Conservation (phyloP, 129 eudicot genomes). For the Mikania micrantha region DNA sequence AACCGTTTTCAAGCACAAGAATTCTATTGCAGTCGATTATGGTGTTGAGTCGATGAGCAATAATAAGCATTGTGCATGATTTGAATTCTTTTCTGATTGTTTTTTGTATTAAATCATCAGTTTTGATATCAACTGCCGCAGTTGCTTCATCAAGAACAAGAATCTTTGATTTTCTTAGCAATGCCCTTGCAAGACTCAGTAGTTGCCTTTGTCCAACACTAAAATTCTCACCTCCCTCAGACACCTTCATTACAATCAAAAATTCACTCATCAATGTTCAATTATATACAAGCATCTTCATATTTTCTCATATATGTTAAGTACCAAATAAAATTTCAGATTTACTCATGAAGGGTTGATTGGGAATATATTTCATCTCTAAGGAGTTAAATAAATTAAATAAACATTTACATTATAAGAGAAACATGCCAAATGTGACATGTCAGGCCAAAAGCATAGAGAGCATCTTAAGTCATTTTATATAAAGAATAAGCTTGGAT, state of each 20-base stretch:
- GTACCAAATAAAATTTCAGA: neutral
- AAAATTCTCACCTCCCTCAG: slow-evolving; percentile 91
- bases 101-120: slow-evolving; percentile 94
- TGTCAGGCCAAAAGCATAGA: neutral
- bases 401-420: neutral
- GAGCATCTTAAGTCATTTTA: neutral
- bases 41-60: slow-evolving; percentile 94
- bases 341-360: neutral
- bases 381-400: neutral
- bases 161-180: slow-evolving; percentile 85
- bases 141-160: slow-evolving; percentile 99
- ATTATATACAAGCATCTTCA: neutral
- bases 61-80: slow-evolving; percentile 94
- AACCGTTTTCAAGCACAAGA: slow-evolving; percentile 82
- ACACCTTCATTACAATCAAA: slow-evolving; percentile 45
- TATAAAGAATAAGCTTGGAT: neutral
- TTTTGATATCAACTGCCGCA: slow-evolving; percentile 95
- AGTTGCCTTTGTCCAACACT: slow-evolving; percentile 97
- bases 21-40: slow-evolving; percentile 79
- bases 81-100: slow-evolving; percentile 88
- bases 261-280: neutral
- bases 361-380: neutral
- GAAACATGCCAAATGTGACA: neutral
- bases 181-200: slow-evolving; percentile 84
- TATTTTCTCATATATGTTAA: neutral